These are phyloP conservation scores for Cornus kousa DNA, from an alignment of 148 eudicot genomes.

Conservation along the genomic window DNA sequence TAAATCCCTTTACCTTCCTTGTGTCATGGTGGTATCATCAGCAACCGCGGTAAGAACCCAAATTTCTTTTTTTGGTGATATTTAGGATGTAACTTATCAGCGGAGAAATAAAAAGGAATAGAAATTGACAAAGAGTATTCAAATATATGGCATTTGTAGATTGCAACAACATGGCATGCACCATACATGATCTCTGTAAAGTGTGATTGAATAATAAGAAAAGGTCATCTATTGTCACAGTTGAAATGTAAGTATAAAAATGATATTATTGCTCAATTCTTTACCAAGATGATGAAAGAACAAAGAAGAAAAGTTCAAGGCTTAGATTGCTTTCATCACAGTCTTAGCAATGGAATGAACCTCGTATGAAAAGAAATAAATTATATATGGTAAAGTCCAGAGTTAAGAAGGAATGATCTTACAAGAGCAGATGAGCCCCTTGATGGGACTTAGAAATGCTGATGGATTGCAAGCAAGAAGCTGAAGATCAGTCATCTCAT, in stretches of 20 bases:
- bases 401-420: neutral
- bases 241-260: too few species aligned
- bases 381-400: neutral
- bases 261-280: neutral
- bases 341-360: neutral
- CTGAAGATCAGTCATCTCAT: constrained; percentile 16
- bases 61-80: neutral
- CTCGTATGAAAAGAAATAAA: neutral
- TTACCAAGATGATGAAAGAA: too few species aligned
- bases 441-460: neutral
- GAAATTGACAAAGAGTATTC: too few species aligned
- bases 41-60: neutral
- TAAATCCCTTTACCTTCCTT: too few species aligned
- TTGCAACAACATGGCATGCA: too few species aligned
- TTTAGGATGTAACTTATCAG: neutral
- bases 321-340: too few species aligned
- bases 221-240: too few species aligned
- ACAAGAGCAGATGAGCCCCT: neutral
- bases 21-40: too few species aligned
- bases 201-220: too few species aligned
- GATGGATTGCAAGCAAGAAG: constrained; percentile 12
- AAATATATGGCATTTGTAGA: too few species aligned
- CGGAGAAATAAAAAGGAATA: neutral
- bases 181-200: too few species aligned
- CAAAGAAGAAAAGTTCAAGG: too few species aligned